A percentile compares a stretch with the other conserved stretches of the same genome.
Conservation (phyloP, 108 stramenopile species). For the Nitzschia sp. region DNA sequence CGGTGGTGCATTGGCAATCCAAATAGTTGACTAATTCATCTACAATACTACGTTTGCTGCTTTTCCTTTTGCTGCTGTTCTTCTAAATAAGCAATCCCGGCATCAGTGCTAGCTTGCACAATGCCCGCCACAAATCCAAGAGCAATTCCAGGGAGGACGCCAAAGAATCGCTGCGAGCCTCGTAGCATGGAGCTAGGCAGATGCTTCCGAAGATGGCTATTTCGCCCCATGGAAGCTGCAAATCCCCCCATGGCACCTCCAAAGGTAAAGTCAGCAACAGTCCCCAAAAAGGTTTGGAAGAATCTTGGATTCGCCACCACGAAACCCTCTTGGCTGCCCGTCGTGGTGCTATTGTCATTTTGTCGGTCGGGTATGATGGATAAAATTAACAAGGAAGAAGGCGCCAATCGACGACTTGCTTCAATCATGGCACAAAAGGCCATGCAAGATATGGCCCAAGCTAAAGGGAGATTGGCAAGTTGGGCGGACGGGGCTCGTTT, state of each 20-base stretch:
- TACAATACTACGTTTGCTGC: neutral
- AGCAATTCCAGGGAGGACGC: slow-evolving; percentile 23
- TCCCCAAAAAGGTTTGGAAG: neutral
- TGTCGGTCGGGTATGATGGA: neutral
- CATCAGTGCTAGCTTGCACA: slow-evolving; percentile 24
- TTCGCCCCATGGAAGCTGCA: slow-evolving; percentile 23
- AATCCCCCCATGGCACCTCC: slow-evolving; percentile 35
- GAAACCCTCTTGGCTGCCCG: neutral
- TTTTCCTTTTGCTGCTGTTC: slow-evolving; percentile 3
- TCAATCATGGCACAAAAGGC: slow-evolving; percentile 36
- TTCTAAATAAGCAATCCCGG: slow-evolving; percentile 15
- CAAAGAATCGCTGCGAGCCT: slow-evolving; percentile 21
- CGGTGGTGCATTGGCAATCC: neutral
- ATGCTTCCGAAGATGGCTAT: slow-evolving; percentile 12
- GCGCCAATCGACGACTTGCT: slow-evolving; percentile 22
- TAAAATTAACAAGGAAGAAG: slow-evolving; percentile 7
- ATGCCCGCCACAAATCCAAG: slow-evolving; percentile 29
- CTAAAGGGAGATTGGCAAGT: slow-evolving; percentile 17
- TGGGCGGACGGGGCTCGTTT: slow-evolving; percentile 19
- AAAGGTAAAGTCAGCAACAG: slow-evolving; percentile 34
- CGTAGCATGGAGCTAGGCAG: slow-evolving; percentile 9
- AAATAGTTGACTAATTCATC: neutral
- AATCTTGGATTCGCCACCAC: neutral
- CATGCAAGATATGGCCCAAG: slow-evolving; percentile 38
- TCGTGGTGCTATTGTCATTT: neutral